Evolutionary conservation across 768 basidiomycete species (phyloP), one percentile per base, ranked within the genome.

Genomic region (Hygrophorus pudorinus): DNA sequence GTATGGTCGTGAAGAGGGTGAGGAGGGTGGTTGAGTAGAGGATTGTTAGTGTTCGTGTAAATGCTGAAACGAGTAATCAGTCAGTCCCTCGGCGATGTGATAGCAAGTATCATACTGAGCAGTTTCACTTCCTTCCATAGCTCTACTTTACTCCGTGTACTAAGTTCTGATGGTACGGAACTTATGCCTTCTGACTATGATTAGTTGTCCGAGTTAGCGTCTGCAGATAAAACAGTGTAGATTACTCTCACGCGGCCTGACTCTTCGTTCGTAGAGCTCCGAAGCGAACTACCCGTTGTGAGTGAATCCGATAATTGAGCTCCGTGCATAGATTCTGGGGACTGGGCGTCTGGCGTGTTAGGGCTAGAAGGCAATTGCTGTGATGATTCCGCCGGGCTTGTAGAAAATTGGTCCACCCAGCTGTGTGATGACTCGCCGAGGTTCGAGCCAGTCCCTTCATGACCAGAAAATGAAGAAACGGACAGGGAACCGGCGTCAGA

Each of bases 111-210:
- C 75, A 38, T 55, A 83, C 88, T 81, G 27, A 93, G 77, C 30
- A 91, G 75, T 60, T 96, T 97, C 30, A 96, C 75, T 62, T 96
- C 90, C 46, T 81, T 80, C 94, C 94, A 98, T 5, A 98, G 67
- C 54, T 93, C 83, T 1, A 73, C 76, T 58, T 83, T 91, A n/a
- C 75, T 79, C 48, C 74, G 51, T 13, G 51, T 44, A 12, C 56
- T 54, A 11, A 57, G 48, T 8, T 63, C 61, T 2, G 65, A 60
- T 3, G 59, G 47, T 6, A 60, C 62, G 3, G 61, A 56, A 17
- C 64, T 65, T 16, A 55, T 41, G 45, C 67, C 65, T 24, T 66
- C 62, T 10, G 66, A 59, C 64, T 69, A 30, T 16, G 29, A 27
- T 6, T 24, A 28, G 37, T n/a, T n/a, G 11, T 16, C 11, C 14